These are phyloP conservation scores for Casuarina cunninghamiana DNA, from an alignment of 306 rosid genomes.

Conservation along the genomic window DNA sequence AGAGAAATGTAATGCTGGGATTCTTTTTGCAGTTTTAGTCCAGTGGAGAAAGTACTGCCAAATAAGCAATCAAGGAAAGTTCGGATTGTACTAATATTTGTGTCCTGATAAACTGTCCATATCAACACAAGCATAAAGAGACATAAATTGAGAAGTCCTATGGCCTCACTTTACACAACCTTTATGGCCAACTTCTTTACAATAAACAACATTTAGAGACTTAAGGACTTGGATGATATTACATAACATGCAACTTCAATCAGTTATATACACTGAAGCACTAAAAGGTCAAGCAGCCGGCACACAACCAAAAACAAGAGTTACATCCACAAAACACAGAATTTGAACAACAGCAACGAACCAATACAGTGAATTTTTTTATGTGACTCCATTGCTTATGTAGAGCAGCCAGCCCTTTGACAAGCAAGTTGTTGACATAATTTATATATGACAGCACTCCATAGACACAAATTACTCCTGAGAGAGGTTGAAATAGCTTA, in stretches of 20 bases:
- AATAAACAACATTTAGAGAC: not conserved
- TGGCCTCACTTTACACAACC: no score
- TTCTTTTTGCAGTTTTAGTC: no score
- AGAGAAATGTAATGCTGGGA: no score
- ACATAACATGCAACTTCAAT: not conserved
- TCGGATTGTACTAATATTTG: no score
- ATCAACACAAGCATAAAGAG: no score
- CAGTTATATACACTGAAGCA: not conserved
- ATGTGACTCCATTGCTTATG: not conserved
- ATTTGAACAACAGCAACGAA: not conserved
- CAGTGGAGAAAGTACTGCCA: no score
- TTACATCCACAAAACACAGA: no score
- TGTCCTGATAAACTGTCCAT: no score
- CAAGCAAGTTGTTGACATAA: not conserved
- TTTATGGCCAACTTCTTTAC: not conserved
- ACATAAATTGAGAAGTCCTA: no score
- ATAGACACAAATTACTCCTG: not conserved
- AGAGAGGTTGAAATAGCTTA: slow-evolving; percentile 47
- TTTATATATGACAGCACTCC: not conserved
- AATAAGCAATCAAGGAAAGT: no score
- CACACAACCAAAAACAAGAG: not conserved
- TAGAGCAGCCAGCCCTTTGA: not conserved
- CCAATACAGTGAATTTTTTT: not conserved
- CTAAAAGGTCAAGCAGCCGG: not conserved
- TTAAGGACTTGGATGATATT: not conserved